phyloP scores from a whole-genome alignment of 2,329 filamentous ascomycete genomes.

The Trichoderma breve region DNA sequence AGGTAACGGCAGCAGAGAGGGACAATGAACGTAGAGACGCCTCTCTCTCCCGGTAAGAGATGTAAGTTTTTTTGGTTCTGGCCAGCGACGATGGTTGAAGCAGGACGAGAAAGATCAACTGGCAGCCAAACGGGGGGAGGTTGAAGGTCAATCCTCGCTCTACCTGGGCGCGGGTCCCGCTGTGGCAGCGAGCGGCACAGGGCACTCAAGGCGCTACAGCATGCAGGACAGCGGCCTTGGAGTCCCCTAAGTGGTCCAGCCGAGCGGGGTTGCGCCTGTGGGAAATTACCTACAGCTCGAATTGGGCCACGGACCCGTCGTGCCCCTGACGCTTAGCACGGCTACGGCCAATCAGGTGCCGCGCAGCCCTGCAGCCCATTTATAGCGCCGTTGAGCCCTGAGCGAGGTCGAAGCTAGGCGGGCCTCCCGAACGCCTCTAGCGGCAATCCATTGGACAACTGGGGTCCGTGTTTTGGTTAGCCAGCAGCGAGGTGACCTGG shows the following conservation, averaged over 20 bases:
- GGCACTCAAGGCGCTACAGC: constrained; percentile 8
- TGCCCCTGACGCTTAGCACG: constrained; percentile 17
- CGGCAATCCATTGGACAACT: constrained; percentile 3
- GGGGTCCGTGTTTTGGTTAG: not conserved
- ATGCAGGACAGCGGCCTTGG: constrained; percentile 15
- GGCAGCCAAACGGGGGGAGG: constrained; percentile 1
- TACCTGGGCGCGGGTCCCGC: not conserved
- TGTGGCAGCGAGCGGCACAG: not conserved
- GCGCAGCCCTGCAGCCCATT: not conserved
- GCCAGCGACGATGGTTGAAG: constrained; percentile 22
- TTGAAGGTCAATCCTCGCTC: not conserved
- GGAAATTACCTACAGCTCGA: constrained; percentile 16
- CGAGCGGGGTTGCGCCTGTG: constrained; percentile 12
- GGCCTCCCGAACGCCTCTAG: constrained; percentile 8
- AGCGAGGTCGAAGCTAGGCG: not conserved
- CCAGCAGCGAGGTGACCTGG: not conserved
- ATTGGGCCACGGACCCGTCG: not conserved
- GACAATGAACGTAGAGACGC: constrained; percentile 22
- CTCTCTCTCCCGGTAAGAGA: constrained; percentile 12
- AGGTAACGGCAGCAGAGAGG: constrained; percentile 26
- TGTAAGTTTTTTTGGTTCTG: constrained; percentile 3
- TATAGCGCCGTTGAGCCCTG: constrained; percentile 3
- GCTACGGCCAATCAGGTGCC: constrained; percentile 10
- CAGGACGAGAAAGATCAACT: not conserved
- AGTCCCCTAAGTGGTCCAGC: constrained; percentile 9